phyloP scores from a whole-genome alignment of 257 asterid genomes.

The Primulina eburnea region DNA sequence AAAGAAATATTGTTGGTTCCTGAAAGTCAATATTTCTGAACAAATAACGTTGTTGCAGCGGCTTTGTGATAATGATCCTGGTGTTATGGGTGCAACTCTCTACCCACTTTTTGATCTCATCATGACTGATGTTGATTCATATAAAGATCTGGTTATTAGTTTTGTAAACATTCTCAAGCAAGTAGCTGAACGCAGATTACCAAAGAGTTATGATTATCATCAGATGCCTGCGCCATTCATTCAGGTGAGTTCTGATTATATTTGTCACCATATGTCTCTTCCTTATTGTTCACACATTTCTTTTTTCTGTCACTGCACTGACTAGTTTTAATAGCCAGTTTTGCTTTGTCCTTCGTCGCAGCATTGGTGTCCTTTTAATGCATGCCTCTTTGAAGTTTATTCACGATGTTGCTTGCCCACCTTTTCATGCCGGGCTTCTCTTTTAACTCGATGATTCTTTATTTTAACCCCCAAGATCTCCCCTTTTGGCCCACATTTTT shows the following conservation, averaged over 20 bases:
- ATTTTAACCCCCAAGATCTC: neutral
- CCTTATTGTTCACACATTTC: neutral
- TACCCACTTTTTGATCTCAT: slow-evolving; percentile 95
- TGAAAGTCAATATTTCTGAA: slow-evolving; percentile 15
- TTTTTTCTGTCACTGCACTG: neutral
- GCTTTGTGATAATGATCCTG: slow-evolving; percentile 97
- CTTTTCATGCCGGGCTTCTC: neutral
- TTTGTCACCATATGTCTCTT: neutral
- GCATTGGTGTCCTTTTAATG: neutral
- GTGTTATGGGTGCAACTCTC: slow-evolving; percentile 97
- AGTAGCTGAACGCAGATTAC: slow-evolving; percentile 89
- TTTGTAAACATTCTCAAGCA: slow-evolving; percentile 96
- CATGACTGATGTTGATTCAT: slow-evolving; percentile 59
- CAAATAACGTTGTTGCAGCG: slow-evolving; percentile 51
- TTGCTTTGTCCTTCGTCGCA: neutral
- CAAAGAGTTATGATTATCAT: slow-evolving; percentile 96
- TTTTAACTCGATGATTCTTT: neutral
- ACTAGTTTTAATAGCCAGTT: neutral
- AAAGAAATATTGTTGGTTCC: slow-evolving; percentile 2
- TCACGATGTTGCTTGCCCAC: neutral
- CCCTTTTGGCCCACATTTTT: slow-evolving; percentile 16
- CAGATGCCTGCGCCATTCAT: slow-evolving; percentile 99
- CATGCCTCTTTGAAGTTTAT: neutral
- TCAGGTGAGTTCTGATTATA: slow-evolving; percentile 47
- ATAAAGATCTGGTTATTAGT: slow-evolving; percentile 84